phyloP scores from a whole-genome alignment of 1,284 basidiomycete genomes.

The Sphaerobolus stellatus region DNA sequence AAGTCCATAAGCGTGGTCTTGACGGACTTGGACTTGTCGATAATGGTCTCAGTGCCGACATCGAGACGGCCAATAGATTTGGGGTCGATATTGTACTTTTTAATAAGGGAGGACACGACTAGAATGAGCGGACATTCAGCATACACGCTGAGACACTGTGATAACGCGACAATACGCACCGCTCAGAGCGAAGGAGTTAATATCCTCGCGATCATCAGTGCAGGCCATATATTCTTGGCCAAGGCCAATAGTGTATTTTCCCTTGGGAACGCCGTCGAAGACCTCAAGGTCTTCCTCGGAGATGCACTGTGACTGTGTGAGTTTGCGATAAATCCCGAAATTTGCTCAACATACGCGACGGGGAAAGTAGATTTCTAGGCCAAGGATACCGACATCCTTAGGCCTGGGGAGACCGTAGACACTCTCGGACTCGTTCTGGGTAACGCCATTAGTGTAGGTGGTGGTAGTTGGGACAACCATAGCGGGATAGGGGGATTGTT shows the following conservation, averaged over 20 bases:
- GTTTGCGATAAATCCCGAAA: slow-evolving; percentile 12
- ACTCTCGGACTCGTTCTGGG: slow-evolving; percentile 1
- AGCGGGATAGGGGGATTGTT: background rate
- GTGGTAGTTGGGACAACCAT: slow-evolving; percentile 4
- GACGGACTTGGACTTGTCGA: slow-evolving; percentile 99
- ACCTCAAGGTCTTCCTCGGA: slow-evolving; percentile 94
- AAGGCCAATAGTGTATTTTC: slow-evolving; percentile 99
- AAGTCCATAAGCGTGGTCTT: slow-evolving; percentile 99
- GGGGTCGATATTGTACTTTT: slow-evolving; percentile 96
- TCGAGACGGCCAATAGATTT: slow-evolving; percentile 95
- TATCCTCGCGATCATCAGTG: slow-evolving; percentile 96
- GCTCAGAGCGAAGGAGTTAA: slow-evolving; percentile 96
- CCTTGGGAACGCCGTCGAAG: slow-evolving; percentile 93
- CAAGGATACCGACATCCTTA: slow-evolving; percentile 90
- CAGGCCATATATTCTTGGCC: slow-evolving; percentile 98
- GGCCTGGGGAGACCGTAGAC: slow-evolving; percentile 53
- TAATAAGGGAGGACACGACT: slow-evolving; percentile 85
- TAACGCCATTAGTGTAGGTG: background rate
- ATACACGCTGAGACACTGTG: background rate
- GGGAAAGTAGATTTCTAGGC: slow-evolving; percentile 92
- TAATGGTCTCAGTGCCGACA: slow-evolving; percentile 98
- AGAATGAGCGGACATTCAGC: slow-evolving; percentile 2
- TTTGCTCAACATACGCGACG: slow-evolving; percentile 63
- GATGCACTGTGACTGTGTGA: slow-evolving; percentile 63
- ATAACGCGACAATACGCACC: slow-evolving; percentile 53